Conservation (phyloP, 805 yeast genomes). For the Saccharomycopsis sp. region DNA sequence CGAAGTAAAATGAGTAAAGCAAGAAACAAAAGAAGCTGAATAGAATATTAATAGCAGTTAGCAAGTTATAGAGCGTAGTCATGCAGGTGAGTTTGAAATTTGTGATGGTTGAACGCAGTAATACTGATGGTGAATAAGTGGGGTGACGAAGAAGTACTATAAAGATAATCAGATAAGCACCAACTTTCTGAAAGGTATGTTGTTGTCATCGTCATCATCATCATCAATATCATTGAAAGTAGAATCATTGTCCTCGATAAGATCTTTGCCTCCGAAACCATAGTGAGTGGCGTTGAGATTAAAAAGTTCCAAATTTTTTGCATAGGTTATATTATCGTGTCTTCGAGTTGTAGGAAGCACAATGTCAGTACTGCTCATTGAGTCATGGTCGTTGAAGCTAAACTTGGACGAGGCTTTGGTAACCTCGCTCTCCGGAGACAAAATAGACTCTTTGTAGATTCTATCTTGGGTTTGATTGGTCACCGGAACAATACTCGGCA, state of each 20-base stretch:
- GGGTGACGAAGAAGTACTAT: too few species aligned
- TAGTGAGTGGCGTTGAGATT: not conserved
- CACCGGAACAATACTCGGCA: not conserved
- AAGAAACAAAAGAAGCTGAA: too few species aligned
- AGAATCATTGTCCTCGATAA: not conserved
- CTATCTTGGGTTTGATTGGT: not conserved
- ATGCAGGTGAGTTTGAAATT: too few species aligned
- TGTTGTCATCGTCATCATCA: not conserved
- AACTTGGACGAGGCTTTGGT: not conserved
- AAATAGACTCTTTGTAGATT: not conserved
- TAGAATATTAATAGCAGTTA: too few species aligned
- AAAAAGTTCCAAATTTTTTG: not conserved
- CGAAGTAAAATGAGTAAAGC: too few species aligned
- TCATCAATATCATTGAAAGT: not conserved
- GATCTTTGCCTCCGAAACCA: not conserved
- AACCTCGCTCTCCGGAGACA: not conserved
- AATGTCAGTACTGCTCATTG: not conserved
- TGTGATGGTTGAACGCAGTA: too few species aligned
- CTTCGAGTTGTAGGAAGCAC: not conserved
- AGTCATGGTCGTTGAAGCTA: not conserved
- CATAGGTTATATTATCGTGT: not conserved
- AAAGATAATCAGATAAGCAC: not conserved
- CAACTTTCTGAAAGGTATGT: not conserved
- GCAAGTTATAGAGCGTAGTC: too few species aligned
- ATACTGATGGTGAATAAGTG: too few species aligned